Percentiles rank a stretch among this genome's conserved stretches.
Evolutionary conservation across 2,329 filamentous ascomycete genomes (phyloP).

Genomic region (Cadophora gregata): DNA sequence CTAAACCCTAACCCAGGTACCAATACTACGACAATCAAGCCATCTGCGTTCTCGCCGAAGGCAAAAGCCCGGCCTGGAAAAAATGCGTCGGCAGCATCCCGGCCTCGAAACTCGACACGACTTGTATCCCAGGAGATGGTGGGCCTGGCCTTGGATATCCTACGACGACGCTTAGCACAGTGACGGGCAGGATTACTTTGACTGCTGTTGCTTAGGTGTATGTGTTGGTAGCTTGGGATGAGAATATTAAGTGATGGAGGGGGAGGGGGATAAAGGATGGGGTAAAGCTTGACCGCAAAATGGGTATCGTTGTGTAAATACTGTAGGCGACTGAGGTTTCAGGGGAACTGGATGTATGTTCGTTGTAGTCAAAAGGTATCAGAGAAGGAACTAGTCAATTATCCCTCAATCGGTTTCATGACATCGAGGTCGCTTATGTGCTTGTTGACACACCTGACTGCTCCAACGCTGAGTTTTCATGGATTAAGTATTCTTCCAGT

Average conservation of each 20-base stretch:
- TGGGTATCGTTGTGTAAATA: slow-evolving; percentile 5
- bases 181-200: slow-evolving; percentile 16
- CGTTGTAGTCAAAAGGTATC: neutral
- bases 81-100: slow-evolving; percentile 25
- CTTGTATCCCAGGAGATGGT: slow-evolving; percentile 35
- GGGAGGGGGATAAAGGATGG: neutral
- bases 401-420: too few relatives aligned
- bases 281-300: neutral
- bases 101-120: slow-evolving; percentile 29
- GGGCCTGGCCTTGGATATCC: slow-evolving; percentile 18
- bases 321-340: neutral
- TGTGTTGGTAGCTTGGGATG: neutral
- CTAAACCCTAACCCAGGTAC: slow-evolving; percentile 19
- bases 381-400: neutral
- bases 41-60: slow-evolving; percentile 24
- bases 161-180: slow-evolving; percentile 11
- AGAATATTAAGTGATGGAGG: neutral
- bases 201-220: slow-evolving; percentile 7
- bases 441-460: neutral
- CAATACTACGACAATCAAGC: slow-evolving; percentile 37
- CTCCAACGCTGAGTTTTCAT: neutral
- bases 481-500: neutral
- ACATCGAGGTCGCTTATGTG: neutral
- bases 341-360: neutral
- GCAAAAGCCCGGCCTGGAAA: slow-evolving; percentile 20